Evolutionary conservation across 306 rosid species (phyloP).

Genomic region (Gastrolobium villosum): DNA sequence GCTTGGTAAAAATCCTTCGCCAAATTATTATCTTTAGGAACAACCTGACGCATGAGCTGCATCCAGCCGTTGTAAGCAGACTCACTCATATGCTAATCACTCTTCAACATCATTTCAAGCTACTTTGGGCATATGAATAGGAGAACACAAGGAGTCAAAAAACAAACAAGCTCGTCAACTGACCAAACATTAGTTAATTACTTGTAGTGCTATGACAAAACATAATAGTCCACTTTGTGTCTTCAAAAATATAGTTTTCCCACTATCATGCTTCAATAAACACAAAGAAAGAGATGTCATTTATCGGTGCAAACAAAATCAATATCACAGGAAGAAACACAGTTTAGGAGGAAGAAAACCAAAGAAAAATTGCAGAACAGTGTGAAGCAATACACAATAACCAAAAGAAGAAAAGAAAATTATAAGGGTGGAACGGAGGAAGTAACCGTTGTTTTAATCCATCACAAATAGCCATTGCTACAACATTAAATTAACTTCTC

Average conservation of each 20-base stretch:
- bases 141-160: background rate
- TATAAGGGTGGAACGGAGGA: background rate
- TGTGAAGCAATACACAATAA: background rate
- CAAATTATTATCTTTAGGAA: no score
- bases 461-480: no score
- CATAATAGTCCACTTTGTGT: background rate
- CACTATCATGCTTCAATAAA: slow-evolving; percentile 4
- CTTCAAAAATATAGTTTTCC: background rate
- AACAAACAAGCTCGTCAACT: slow-evolving; percentile 20
- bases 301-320: slow-evolving; percentile 27
- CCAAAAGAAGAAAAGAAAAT: background rate
- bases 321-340: background rate
- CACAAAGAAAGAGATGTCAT: slow-evolving; percentile 10
- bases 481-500: no score
- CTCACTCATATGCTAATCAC: no score
- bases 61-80: no score
- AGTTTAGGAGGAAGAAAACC: slow-evolving; percentile 17
- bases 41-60: no score
- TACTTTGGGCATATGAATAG: slow-evolving; percentile 15
- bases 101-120: background rate
- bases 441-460: slow-evolving; percentile 3
- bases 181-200: slow-evolving; percentile 13
- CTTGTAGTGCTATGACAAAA: slow-evolving; percentile 7
- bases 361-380: background rate
- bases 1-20: no score